phyloP scores from a whole-genome alignment of 257 asterid species.

The Penstemon barbatus region DNA sequence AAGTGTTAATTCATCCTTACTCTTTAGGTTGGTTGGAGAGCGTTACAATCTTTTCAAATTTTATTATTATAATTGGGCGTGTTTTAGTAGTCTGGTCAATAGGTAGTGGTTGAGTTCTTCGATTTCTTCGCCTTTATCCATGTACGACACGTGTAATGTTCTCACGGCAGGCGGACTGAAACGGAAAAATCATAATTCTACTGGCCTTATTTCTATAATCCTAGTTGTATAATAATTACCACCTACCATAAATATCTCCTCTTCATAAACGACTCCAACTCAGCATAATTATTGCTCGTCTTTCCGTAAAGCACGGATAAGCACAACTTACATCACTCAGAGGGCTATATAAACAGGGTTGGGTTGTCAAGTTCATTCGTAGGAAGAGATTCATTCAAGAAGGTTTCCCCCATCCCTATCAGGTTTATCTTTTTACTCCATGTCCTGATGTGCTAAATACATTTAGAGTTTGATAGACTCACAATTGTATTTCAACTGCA shows the following conservation, averaged over 20 bases:
- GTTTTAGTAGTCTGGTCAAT: slow-evolving; percentile 14
- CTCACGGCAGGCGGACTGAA: slow-evolving; percentile 23
- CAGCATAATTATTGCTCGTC: neutral
- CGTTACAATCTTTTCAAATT: slow-evolving; percentile 27
- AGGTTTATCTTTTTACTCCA: slow-evolving; percentile 12
- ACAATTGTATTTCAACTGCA: slow-evolving; percentile 12
- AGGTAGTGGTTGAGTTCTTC: slow-evolving; percentile 26
- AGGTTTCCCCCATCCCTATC: slow-evolving; percentile 10
- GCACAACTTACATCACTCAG: neutral
- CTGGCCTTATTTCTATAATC: slow-evolving; percentile 29
- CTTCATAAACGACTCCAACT: neutral
- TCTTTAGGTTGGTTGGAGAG: slow-evolving; percentile 8
- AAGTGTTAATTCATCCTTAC: neutral
- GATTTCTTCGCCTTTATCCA: slow-evolving; percentile 28
- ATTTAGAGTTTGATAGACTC: neutral
- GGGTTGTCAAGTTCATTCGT: neutral
- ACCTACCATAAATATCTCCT: slow-evolving; percentile 34
- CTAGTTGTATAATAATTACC: slow-evolving; percentile 32
- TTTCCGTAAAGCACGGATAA: slow-evolving; percentile 1
- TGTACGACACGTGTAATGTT: slow-evolving; percentile 28
- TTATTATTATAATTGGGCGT: slow-evolving; percentile 4
- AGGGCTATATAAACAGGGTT: neutral
- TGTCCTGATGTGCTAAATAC: slow-evolving; percentile 1
- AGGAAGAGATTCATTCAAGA: slow-evolving; percentile 9
- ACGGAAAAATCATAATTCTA: slow-evolving; percentile 25